Evolutionary conservation across 306 rosid species (phyloP), one percentile per base, ranked within the genome.

Genomic region (Abrus pulchellus): DNA sequence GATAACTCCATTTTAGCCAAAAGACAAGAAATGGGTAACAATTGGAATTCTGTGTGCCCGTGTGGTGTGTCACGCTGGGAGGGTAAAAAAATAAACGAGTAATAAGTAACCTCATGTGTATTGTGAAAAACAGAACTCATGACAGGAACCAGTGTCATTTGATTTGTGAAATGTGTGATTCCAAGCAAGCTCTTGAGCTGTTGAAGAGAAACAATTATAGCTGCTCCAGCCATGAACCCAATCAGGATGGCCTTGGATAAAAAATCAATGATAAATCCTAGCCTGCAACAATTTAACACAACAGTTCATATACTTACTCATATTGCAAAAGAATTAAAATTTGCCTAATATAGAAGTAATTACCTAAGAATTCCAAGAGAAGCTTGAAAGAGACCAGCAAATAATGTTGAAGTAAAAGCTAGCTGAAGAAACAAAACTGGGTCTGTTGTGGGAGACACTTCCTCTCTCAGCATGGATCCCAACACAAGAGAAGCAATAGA

Each of bases 151-250:
- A 95, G 47, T 9, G 83, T 94, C 98, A 95, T 95, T 64, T 93
- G 78, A 54, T 57, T 71, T 2, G 98, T 93, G 81, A 95, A 95
- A 79, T 95, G 85, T n/a, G 74, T 87, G 74, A 95, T 93, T 73
- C 99, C 99, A 68, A 95, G 98, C 20, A 95, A 90, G 53, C 97
- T 86, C 80, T 93, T 90, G 0, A 95, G 92, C 84, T 95, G 99
- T 62, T 95, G 99, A 32, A 93, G 88, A 55, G 99, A 91, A 5
- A 95, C 99, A 76, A 95, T 95, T 5, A 93, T 82, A 29, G 99
- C 98, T 28, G 99, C 99, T 57, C 99, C 99, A 14, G 96, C 98
- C 99, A 95, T 95, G 80, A 95, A 95, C 9, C 99, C 99, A 81
- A 93, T 82, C 12, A 93, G 90, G 45, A 91, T 95, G 1, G 99